A percentile compares a stretch with the other conserved stretches of the same genome.
Evolutionary conservation across 148 eudicot genomes (phyloP).

Genomic region (Selenicereus undatus): DNA sequence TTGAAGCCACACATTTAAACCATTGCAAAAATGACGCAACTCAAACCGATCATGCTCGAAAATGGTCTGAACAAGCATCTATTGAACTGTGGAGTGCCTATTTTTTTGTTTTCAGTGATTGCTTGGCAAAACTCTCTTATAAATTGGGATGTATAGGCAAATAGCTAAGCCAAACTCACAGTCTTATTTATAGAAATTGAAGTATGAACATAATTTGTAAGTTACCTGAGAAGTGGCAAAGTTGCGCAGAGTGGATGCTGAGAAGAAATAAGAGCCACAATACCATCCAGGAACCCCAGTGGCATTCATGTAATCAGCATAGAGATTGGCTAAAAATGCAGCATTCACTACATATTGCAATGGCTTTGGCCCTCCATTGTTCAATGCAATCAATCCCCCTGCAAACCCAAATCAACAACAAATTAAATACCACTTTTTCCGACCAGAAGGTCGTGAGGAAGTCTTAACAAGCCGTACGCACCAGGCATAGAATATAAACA

Average conservation of each 20-base stretch:
- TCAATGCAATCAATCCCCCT: conserved; percentile 69
- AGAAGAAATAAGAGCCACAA: conserved; percentile 51
- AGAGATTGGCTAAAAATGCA: conserved; percentile 63
- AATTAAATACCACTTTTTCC: not conserved
- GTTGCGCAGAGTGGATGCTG: conserved; percentile 28
- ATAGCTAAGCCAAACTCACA: too few species aligned
- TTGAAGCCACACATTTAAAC: too few species aligned
- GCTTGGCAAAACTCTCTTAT: too few species aligned
- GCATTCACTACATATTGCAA: conserved; percentile 69
- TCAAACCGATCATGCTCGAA: too few species aligned
- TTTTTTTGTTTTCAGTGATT: too few species aligned
- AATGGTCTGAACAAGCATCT: too few species aligned
- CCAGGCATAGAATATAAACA: not conserved
- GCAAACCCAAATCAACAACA: conserved; percentile 9
- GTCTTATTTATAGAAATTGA: not conserved
- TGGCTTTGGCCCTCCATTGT: conserved; percentile 45
- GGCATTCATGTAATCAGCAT: conserved; percentile 66
- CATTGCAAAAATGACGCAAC: too few species aligned
- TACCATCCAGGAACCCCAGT: conserved; percentile 54
- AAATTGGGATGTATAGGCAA: too few species aligned
- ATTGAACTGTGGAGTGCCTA: too few species aligned
- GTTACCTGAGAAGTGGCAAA: conserved; percentile 68
- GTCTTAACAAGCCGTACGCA: too few species aligned
- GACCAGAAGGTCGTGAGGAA: not conserved
- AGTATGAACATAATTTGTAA: not conserved